Evolutionary conservation across 148 eudicot genomes (phyloP).

Genomic region (Rhododendron williamsianum): DNA sequence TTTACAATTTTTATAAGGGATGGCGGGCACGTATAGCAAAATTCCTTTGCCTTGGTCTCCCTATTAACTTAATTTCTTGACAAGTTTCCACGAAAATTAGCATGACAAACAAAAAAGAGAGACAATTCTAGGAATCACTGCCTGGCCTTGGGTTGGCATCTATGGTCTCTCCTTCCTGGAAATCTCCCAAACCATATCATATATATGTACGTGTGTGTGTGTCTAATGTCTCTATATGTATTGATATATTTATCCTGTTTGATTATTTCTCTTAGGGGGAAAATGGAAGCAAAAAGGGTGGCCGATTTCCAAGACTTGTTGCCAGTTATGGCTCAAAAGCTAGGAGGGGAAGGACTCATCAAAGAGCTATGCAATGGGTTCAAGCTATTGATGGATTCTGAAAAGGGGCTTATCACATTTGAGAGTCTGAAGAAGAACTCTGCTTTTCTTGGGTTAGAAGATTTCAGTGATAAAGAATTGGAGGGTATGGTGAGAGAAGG

Average conservation of each 20-base stretch:
- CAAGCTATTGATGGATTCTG: slow-evolving; percentile 29
- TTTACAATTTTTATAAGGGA: background rate
- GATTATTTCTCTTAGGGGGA: background rate
- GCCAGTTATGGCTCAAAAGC: slow-evolving; percentile 28
- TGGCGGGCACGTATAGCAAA: background rate
- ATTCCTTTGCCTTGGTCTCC: background rate
- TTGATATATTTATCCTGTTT: background rate
- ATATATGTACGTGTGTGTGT: background rate
- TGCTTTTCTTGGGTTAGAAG: slow-evolving; percentile 26
- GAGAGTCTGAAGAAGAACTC: slow-evolving; percentile 33
- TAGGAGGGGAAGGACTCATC: slow-evolving; percentile 37
- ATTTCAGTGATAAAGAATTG: slow-evolving; percentile 29
- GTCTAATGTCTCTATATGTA: background rate
- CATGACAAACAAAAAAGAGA: background rate
- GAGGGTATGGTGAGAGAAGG: slow-evolving; percentile 31
- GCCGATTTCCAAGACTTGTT: slow-evolving; percentile 21
- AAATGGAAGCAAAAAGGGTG: background rate
- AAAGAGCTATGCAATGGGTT: slow-evolving; percentile 35
- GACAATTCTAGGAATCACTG: background rate
- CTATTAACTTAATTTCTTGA: background rate
- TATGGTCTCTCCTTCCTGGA: background rate
- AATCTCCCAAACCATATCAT: background rate
- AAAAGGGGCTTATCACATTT: slow-evolving; percentile 29
- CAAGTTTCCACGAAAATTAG: background rate
- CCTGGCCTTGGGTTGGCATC: slow-evolving; percentile 6